Base-by-base conservation (phyloP, 208 protist species). In the Acanthamoeba sp. region DNA sequence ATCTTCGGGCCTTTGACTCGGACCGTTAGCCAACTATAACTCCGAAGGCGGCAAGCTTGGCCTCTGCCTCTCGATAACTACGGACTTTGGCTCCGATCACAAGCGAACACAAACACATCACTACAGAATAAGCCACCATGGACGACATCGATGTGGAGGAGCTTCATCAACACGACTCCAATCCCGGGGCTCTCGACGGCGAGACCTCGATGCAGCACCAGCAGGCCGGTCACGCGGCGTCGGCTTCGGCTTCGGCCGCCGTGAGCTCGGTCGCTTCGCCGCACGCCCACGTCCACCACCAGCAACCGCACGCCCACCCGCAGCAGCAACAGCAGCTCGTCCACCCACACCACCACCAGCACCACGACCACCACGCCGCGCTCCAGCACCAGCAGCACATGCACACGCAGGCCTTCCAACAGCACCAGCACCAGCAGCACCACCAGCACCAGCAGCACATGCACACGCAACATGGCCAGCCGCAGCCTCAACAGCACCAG, bases 111-210 rank as follows among this genome's bases (percentile, higher is more conserved):
- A n/a, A n/a, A n/a, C n/a, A n/a, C n/a, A n/a, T n/a, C n/a, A n/a
- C n/a, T n/a, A n/a, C n/a, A n/a, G n/a, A n/a, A n/a, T n/a, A n/a
- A n/a, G n/a, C n/a, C 59, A 34, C 18, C 59, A 87, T 87, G 78
- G 78, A 87, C 42, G 78, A 87, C 22, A 87, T 87, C 78, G 78
- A 87, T 27, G 32, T 87, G 6, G 38, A 27, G 12, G 78, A 87
- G 48, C 42, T 87, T 29, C 78, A 87, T 38, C 78, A 87, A 27
- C 78, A 87, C 78, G 78, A 87, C 78, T 40, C 78, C 14, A 50
- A 50, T 20, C 38, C 38, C 12, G 27, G 42, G 4, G 22, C 45
- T 52, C 73, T 84, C 22, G 73, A 87, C 73, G 34, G 40, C 66
- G 29, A 32, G 55, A n/a, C 55, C 22, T 69, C 59, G 59, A 29